phyloP scores from a whole-genome alignment of 176 grass and related monocot species.

The Stipa capillata region DNA sequence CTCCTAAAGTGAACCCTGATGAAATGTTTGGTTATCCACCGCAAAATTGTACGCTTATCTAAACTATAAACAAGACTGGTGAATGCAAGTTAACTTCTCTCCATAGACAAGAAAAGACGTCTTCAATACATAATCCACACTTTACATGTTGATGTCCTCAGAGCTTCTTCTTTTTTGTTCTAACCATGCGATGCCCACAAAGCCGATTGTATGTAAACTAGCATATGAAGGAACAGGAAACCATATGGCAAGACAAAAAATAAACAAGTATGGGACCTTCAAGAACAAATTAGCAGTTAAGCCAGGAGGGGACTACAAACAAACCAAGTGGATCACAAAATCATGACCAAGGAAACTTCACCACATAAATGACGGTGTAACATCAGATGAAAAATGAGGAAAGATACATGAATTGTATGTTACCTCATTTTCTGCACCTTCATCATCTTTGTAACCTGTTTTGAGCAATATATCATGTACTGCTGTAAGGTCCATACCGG shows the following conservation, averaged over 20 bases:
- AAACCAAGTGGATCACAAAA: not conserved
- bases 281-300: not conserved
- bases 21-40: not conserved
- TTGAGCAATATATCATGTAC: constrained; percentile 95
- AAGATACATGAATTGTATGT: not conserved
- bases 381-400: not conserved
- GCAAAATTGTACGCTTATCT: not conserved
- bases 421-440: constrained; percentile 96
- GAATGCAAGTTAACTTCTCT: constrained; percentile 1
- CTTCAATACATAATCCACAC: not conserved
- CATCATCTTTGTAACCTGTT: constrained; percentile 90
- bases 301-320: not conserved
- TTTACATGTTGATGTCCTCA: not conserved
- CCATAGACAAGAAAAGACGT: not conserved
- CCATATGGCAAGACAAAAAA: not conserved
- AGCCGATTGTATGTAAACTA: not conserved
- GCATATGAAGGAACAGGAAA: not conserved
- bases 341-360: not conserved
- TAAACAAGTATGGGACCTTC: not conserved
- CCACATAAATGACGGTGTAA: not conserved
- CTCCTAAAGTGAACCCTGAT: not conserved
- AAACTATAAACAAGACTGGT: not conserved
- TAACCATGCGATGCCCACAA: not conserved
- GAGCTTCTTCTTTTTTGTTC: not conserved
- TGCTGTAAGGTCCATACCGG: constrained; percentile 70